A percentile compares a stretch with the other conserved stretches of the same genome.
Conservation (phyloP, 2,329 filamentous ascomycete species). For the Mollisia scopiformis region DNA sequence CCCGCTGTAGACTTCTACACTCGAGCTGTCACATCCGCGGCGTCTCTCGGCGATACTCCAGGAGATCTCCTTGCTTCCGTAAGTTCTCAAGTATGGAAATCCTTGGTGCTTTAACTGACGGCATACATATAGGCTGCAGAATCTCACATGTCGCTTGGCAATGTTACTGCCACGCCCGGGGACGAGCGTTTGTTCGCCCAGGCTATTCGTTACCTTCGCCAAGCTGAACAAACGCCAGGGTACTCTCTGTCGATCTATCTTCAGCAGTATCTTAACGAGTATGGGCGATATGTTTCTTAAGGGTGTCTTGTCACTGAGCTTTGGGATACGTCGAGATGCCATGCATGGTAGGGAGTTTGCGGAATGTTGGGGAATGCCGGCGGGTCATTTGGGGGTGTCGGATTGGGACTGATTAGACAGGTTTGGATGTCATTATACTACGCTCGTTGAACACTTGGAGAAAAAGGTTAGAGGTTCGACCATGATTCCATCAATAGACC, state of each 20-base stretch:
- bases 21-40: conserved; percentile 47
- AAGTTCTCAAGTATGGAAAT: conserved; percentile 23
- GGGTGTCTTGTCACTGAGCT: not conserved
- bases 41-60: conserved; percentile 39
- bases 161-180: conserved; percentile 47
- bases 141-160: conserved; percentile 55
- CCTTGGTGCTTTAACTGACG: not conserved
- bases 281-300: conserved; percentile 40
- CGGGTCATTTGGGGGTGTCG: too few relatives aligned
- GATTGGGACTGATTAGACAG: not conserved
- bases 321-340: conserved; percentile 4
- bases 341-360: not conserved
- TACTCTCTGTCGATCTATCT: conserved; percentile 48
- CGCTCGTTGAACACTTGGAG: not conserved
- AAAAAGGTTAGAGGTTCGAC: too few relatives aligned
- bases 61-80: conserved; percentile 49
- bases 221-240: conserved; percentile 43
- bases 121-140: conserved; percentile 49
- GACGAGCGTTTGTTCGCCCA: conserved; percentile 48
- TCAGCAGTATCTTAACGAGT: conserved; percentile 51
- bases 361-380: not conserved
- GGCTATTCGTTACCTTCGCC: conserved; percentile 49
- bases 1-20: conserved; percentile 55
- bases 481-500: too few relatives aligned
- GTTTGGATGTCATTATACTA: not conserved